Percentiles rank a stretch among this genome's conserved stretches.
Conservation (phyloP, 2,329 filamentous ascomycete genomes). For the Aspergillus alliaceus region DNA sequence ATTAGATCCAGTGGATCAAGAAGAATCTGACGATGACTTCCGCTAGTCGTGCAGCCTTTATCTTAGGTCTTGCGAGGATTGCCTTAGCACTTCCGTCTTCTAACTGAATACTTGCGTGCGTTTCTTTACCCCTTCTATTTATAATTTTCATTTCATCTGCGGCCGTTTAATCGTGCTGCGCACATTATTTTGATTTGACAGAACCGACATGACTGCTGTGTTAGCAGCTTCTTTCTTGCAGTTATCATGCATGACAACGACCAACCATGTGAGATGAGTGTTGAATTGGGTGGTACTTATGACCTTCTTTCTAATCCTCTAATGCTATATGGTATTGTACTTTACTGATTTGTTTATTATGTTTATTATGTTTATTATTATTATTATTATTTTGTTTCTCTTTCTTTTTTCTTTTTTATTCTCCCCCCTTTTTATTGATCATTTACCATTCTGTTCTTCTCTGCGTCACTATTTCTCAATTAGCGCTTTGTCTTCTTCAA, state of each 20-base stretch:
- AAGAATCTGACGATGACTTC: conserved; percentile 42
- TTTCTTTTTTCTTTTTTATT: conserved; percentile 1
- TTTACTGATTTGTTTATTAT: too few species aligned
- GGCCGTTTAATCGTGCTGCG: neutral
- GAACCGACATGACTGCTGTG: conserved; percentile 9
- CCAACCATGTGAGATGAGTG: conserved; percentile 26
- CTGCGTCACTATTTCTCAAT: neutral
- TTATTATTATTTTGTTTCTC: too few species aligned
- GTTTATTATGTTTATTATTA: too few species aligned
- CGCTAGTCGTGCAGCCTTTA: conserved; percentile 22
- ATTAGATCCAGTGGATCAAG: conserved; percentile 42
- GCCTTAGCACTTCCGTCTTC: neutral
- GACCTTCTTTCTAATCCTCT: conserved; percentile 8
- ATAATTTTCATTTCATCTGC: conserved; percentile 5
- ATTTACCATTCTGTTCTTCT: neutral
- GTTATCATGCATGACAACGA: conserved; percentile 27
- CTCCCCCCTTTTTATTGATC: conserved; percentile 1
- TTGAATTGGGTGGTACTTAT: conserved; percentile 22
- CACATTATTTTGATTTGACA: conserved; percentile 10
- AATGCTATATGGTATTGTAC: conserved; percentile 7
- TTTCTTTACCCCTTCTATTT: conserved; percentile 6
- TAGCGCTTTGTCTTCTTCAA: conserved; percentile 12
- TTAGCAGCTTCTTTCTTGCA: conserved; percentile 14
- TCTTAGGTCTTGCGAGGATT: neutral
- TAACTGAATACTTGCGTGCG: conserved; percentile 6